A percentile compares a stretch with the other conserved stretches of the same genome.
phyloP scores from a whole-genome alignment of 2,329 filamentous ascomycete species.

The Aspergillus sergii region DNA sequence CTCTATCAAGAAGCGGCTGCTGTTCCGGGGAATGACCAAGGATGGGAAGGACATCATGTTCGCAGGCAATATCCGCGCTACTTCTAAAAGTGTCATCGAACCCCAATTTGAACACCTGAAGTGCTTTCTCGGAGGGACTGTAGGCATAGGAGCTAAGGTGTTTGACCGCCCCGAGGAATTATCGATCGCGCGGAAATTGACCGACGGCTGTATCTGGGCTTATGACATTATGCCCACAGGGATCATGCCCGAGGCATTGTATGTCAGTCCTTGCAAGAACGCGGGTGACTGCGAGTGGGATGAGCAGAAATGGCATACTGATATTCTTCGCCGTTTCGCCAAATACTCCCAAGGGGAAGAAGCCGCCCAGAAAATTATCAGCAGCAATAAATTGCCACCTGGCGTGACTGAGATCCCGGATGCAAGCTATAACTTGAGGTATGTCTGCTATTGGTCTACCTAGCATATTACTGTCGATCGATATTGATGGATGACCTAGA shows the following conservation, averaged over 20 bases:
- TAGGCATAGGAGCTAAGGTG: slow-evolving; percentile 60
- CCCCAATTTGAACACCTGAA: slow-evolving; percentile 58
- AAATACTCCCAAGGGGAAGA: slow-evolving; percentile 20
- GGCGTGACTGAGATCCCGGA: slow-evolving; percentile 32
- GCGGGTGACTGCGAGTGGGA: slow-evolving; percentile 55
- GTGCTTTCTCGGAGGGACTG: slow-evolving; percentile 65
- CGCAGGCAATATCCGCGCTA: slow-evolving; percentile 33
- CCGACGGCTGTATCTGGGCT: slow-evolving; percentile 64
- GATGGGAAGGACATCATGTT: slow-evolving; percentile 45
- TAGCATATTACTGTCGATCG: neutral
- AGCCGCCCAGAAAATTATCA: slow-evolving; percentile 24
- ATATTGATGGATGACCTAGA: slow-evolving; percentile 20
- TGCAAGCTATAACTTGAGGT: slow-evolving; percentile 36
- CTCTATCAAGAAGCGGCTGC: slow-evolving; percentile 42
- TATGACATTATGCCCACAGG: slow-evolving; percentile 60
- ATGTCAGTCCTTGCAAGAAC: slow-evolving; percentile 54
- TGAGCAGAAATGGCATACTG: slow-evolving; percentile 45
- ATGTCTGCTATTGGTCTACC: neutral
- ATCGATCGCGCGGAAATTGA: slow-evolving; percentile 57
- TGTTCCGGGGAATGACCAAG: slow-evolving; percentile 49
- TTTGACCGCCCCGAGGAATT: slow-evolving; percentile 59
- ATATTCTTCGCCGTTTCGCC: slow-evolving; percentile 24
- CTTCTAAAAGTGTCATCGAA: slow-evolving; percentile 23
- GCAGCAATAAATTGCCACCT: slow-evolving; percentile 27
- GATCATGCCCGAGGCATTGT: slow-evolving; percentile 64